Evolutionary conservation across 306 rosid species (phyloP).

Genomic region (Malus asiatica): DNA sequence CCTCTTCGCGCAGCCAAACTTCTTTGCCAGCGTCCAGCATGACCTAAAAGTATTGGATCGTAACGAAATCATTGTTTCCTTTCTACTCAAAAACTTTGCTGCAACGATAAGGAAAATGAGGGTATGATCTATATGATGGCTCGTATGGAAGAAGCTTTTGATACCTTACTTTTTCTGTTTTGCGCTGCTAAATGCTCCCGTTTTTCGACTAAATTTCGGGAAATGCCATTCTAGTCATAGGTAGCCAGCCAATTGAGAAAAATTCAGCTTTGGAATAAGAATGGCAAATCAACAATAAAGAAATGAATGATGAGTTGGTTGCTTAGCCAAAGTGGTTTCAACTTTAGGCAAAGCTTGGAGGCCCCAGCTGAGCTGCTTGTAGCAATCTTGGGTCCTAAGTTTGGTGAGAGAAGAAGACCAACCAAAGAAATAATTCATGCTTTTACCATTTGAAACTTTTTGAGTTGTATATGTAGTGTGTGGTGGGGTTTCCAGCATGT

Average conservation of each 20-base stretch:
- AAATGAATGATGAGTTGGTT: conserved; percentile 1
- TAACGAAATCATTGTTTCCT: not conserved
- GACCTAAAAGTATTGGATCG: conserved; percentile 24
- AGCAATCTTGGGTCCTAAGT: conserved; percentile 54
- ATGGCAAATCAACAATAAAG: not conserved
- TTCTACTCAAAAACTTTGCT: not conserved
- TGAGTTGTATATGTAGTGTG: conserved; percentile 17
- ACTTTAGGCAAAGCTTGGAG: conserved; percentile 44
- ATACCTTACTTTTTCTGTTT: not conserved
- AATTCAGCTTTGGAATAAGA: not conserved
- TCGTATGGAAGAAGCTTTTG: not conserved
- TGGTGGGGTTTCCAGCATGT: conserved; percentile 8
- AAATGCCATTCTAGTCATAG: not conserved
- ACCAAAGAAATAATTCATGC: not conserved
- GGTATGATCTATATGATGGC: not conserved
- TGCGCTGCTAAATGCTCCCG: not conserved
- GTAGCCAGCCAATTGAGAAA: not conserved
- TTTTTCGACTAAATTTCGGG: not conserved
- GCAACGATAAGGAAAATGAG: not conserved
- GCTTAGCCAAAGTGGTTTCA: conserved; percentile 6
- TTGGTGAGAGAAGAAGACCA: conserved; percentile 18
- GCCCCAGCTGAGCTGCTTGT: conserved; percentile 13
- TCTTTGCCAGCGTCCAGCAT: conserved; percentile 31
- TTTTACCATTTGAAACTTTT: not conserved
- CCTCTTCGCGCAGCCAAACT: conserved; percentile 49